Evolutionary conservation across 371 early-diverging fungal genomes (phyloP).

Genomic region (Mucor plumbeus): DNA sequence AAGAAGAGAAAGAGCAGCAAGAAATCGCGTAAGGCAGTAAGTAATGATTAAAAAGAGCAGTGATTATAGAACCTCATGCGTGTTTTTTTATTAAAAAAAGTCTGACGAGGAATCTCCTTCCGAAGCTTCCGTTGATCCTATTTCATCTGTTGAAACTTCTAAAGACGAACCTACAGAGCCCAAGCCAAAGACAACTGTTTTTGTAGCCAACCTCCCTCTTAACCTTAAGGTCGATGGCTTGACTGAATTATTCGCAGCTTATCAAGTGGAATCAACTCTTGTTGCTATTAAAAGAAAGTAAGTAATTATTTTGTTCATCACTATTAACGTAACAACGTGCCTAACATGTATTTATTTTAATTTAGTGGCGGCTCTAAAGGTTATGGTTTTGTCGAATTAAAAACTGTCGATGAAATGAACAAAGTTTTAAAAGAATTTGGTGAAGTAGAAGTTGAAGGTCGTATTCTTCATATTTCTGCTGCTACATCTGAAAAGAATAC

Average conservation of each 20-base stretch:
- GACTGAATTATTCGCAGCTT: constrained; percentile 78
- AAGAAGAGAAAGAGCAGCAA: constrained; percentile 15
- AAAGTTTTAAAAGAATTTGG: constrained; percentile 73
- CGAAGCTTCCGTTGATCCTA: constrained; percentile 8
- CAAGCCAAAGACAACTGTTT: constrained; percentile 80
- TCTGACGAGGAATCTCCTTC: not conserved
- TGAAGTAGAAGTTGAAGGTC: constrained; percentile 67
- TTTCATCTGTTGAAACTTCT: constrained; percentile 10
- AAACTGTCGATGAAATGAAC: constrained; percentile 79
- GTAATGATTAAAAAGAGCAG: not conserved
- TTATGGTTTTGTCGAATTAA: constrained; percentile 92
- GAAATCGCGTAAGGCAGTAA: constrained; percentile 13
- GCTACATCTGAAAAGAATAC: constrained; percentile 47
- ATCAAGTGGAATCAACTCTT: constrained; percentile 77
- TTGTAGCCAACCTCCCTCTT: constrained; percentile 95
- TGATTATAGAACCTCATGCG: not conserved
- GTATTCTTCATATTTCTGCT: constrained; percentile 73
- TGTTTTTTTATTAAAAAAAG: not conserved
- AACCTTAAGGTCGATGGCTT: constrained; percentile 77
- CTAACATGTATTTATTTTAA: not conserved
- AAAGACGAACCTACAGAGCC: not conserved
- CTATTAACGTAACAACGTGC: not conserved
- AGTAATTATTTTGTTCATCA: not conserved
- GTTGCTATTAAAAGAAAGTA: constrained; percentile 62
- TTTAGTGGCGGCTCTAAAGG: constrained; percentile 80